Percentiles rank a stretch among this genome's conserved stretches.
Evolutionary conservation across 495 filamentous ascomycete genomes (phyloP).

Genomic region (Xylaria intraflava): DNA sequence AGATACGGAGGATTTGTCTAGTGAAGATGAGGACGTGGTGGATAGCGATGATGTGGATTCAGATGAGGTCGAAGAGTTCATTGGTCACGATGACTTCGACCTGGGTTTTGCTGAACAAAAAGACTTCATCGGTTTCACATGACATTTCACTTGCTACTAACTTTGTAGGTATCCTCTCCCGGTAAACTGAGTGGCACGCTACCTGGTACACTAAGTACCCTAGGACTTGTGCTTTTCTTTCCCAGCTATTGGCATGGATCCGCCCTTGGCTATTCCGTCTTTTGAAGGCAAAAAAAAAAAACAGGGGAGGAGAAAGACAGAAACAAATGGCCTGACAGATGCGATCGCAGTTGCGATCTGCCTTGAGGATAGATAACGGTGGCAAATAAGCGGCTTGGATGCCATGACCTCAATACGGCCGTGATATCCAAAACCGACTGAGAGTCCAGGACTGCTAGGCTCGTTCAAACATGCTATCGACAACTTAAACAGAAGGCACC

Average conservation of each 20-base stretch:
- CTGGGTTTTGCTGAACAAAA: conserved; percentile 37
- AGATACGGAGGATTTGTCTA: conserved; percentile 71
- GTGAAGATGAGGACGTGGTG: conserved; percentile 74
- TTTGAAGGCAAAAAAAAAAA: not conserved
- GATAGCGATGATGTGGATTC: conserved; percentile 87
- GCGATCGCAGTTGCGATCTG: not conserved
- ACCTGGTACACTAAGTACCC: not conserved
- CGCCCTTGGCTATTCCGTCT: not conserved
- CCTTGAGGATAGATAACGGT: not conserved
- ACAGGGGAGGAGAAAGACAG: not conserved
- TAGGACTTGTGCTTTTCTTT: not conserved
- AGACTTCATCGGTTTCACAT: conserved; percentile 44
- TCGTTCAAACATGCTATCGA: not conserved
- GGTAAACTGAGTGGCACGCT: not conserved
- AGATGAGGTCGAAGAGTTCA: conserved; percentile 72
- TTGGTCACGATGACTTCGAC: conserved; percentile 38
- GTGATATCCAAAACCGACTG: conserved; percentile 16
- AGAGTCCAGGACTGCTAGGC: not conserved
- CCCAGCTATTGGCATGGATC: not conserved
- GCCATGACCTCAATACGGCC: not conserved
- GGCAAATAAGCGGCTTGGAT: conserved; percentile 4
- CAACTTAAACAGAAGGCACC: conserved; percentile 6
- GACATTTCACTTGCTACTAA: conserved; percentile 14
- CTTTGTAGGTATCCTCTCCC: conserved; percentile 6
- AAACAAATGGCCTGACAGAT: not conserved